Conservation (phyloP, 805 yeast species). For the Zygoascus flipseniorum region DNA sequence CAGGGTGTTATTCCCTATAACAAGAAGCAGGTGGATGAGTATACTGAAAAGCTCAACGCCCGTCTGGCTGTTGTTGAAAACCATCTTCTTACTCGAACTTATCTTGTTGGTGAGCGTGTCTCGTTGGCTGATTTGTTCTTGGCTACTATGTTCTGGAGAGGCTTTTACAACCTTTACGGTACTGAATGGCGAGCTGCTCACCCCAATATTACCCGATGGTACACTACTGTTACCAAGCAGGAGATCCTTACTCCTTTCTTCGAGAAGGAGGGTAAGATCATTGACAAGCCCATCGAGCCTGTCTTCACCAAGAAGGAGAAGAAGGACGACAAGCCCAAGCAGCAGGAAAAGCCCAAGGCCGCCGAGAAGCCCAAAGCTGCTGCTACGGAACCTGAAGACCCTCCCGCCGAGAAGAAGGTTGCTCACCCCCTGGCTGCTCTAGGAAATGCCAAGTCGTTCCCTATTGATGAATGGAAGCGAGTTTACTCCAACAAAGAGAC, state of each 20-base stretch:
- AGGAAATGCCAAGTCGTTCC: constrained; percentile 51
- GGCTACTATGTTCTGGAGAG: constrained; percentile 44
- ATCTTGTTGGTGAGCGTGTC: constrained; percentile 59
- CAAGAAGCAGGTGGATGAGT: constrained; percentile 56
- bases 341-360: constrained; percentile 17
- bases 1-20: constrained; percentile 65
- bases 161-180: constrained; percentile 53
- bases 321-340: constrained; percentile 38
- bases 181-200: constrained; percentile 51
- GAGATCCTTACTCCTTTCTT: constrained; percentile 39
- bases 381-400: constrained; percentile 32
- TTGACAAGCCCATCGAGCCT: constrained; percentile 57
- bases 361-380: constrained; percentile 33
- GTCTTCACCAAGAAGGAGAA: constrained; percentile 73
- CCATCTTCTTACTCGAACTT: constrained; percentile 53
- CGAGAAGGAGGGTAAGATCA: constrained; percentile 47
- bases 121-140: constrained; percentile 58
- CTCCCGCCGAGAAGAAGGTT: constrained; percentile 53
- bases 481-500: constrained; percentile 95
- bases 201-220: constrained; percentile 69
- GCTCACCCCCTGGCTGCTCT: constrained; percentile 87
- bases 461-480: constrained; percentile 93
- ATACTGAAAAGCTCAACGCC: constrained; percentile 31
- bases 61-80: constrained; percentile 41
- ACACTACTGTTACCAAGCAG: constrained; percentile 41